A percentile compares a stretch with the other conserved stretches of the same genome.
Conservation (phyloP, 2,329 filamentous ascomycete species). For the Macrophomina phaseolina region DNA sequence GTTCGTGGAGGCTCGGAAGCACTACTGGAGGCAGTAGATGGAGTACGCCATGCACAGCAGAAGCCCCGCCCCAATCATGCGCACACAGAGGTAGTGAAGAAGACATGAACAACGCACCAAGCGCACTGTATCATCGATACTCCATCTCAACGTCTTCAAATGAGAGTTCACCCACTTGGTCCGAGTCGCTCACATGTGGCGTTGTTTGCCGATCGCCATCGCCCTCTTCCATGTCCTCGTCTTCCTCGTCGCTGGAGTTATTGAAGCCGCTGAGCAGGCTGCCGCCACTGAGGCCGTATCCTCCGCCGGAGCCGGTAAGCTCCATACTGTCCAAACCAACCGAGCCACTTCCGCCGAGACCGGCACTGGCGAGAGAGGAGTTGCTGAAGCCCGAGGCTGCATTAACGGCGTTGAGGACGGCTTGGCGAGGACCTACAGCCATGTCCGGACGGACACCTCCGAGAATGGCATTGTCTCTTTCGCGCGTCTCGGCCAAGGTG, state of each 20-base stretch:
- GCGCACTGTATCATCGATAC: conserved; percentile 55
- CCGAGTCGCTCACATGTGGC: conserved; percentile 58
- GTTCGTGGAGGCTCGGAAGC: neutral
- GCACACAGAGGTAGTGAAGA: conserved; percentile 19
- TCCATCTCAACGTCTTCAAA: conserved; percentile 67
- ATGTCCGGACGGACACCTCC: conserved; percentile 93
- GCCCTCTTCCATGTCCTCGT: conserved; percentile 88
- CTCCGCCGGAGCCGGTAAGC: conserved; percentile 63
- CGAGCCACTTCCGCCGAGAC: conserved; percentile 69
- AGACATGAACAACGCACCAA: conserved; percentile 27
- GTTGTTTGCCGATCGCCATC: conserved; percentile 68
- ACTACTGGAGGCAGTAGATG: neutral
- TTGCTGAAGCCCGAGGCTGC: conserved; percentile 62
- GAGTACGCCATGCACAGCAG: neutral
- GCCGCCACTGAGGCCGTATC: conserved; percentile 73
- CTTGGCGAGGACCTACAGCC: conserved; percentile 77
- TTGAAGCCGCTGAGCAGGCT: conserved; percentile 88
- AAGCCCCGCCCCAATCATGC: conserved; percentile 5
- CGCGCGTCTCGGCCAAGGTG: conserved; percentile 87
- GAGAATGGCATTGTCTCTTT: conserved; percentile 97
- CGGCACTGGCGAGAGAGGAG: conserved; percentile 78
- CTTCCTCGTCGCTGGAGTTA: conserved; percentile 93
- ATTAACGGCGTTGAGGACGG: conserved; percentile 66
- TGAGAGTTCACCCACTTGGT: conserved; percentile 71
- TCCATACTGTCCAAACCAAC: conserved; percentile 68